These are phyloP conservation scores for Ceratocystis cubensis DNA, from an alignment of 2,329 filamentous ascomycete genomes.

Conservation along the genomic window DNA sequence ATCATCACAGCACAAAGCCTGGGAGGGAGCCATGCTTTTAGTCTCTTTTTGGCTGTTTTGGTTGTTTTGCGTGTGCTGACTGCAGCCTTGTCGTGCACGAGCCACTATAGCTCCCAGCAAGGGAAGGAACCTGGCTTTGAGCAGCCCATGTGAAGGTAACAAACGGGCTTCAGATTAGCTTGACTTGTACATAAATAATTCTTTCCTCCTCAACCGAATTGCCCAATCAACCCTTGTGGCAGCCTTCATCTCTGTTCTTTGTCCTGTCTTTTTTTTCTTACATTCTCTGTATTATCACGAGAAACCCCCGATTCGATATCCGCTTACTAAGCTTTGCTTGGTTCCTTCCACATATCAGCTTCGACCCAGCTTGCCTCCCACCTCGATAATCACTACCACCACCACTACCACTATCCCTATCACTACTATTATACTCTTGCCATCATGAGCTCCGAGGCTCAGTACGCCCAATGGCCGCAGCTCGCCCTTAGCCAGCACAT, in stretches of 20 bases:
- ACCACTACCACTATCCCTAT: background rate
- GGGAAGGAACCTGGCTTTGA: slow-evolving; percentile 11
- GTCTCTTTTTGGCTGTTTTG: too few species aligned
- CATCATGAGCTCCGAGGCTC: slow-evolving; percentile 66
- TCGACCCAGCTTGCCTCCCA: background rate
- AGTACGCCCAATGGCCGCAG: slow-evolving; percentile 74
- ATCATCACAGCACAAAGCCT: background rate
- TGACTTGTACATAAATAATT: background rate
- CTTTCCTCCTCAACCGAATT: background rate
- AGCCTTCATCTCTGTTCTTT: background rate
- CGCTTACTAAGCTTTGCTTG: background rate
- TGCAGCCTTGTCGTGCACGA: slow-evolving; percentile 21
- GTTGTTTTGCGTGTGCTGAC: slow-evolving; percentile 18
- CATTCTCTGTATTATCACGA: background rate
- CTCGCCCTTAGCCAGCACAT: slow-evolving; percentile 73
- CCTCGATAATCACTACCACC: background rate
- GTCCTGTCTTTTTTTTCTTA: background rate
- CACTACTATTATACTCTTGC: slow-evolving; percentile 2
- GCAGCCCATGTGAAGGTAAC: background rate
- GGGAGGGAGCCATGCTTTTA: background rate
- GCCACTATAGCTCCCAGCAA: slow-evolving; percentile 15
- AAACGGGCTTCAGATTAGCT: background rate
- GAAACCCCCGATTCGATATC: background rate
- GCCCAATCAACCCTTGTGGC: background rate
- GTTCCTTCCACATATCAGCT: background rate